Evolutionary conservation across 306 rosid genomes (phyloP).

Genomic region (Arachis stenosperma): DNA sequence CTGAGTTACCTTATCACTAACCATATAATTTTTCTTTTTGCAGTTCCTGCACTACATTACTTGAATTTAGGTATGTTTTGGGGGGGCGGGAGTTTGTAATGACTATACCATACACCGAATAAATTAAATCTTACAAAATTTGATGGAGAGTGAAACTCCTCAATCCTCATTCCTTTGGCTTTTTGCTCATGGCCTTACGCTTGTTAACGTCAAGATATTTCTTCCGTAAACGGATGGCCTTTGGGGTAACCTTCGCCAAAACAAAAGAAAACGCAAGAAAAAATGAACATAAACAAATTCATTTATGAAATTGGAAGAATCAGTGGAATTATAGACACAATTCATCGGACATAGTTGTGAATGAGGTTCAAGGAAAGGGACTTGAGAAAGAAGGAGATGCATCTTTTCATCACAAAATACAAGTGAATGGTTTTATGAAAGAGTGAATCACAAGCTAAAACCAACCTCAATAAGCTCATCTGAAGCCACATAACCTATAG

Average conservation of each 20-base stretch:
- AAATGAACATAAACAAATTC: not conserved
- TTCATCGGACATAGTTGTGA: not conserved
- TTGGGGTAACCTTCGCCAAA: slow-evolving; percentile 81
- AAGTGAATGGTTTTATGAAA: not conserved
- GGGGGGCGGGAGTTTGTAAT: not conserved
- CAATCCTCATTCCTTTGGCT: slow-evolving; percentile 75
- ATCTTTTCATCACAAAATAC: slow-evolving; percentile 12
- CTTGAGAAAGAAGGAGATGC: not conserved
- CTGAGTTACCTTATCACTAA: slow-evolving; percentile 35
- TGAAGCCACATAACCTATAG: slow-evolving; percentile 93
- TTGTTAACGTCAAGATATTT: slow-evolving; percentile 87
- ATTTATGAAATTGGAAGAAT: too few species aligned
- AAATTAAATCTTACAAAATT: slow-evolving; percentile 46
- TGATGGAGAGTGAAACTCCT: slow-evolving; percentile 33
- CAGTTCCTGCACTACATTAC: slow-evolving; percentile 29
- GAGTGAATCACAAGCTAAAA: slow-evolving; percentile 19
- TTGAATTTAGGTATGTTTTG: slow-evolving; percentile 27
- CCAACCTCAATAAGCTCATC: slow-evolving; percentile 95
- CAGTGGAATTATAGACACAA: not conserved
- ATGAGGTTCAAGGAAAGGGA: not conserved
- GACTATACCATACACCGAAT: slow-evolving; percentile 27
- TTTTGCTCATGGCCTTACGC: slow-evolving; percentile 88
- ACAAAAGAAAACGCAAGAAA: slow-evolving; percentile 12
- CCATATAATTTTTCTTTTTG: slow-evolving; percentile 39
- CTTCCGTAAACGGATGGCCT: slow-evolving; percentile 83